Evolutionary conservation across 805 yeast genomes (phyloP).

Genomic region (Grigorovia transvaalensis): DNA sequence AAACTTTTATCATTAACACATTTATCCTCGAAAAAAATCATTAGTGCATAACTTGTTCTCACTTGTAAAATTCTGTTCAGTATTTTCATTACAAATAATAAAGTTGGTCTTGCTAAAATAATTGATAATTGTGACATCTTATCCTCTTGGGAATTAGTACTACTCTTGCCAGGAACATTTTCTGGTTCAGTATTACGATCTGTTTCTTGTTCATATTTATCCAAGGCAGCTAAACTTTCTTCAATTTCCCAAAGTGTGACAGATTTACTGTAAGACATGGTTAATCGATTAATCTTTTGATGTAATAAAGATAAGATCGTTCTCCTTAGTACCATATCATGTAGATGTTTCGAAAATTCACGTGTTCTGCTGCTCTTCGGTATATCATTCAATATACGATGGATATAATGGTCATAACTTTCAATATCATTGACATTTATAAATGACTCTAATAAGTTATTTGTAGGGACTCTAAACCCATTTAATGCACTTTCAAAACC

Average conservation of each 20-base stretch:
- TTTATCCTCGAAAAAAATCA: constrained; percentile 20
- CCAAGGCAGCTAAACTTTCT: constrained; percentile 10
- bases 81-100: constrained; percentile 16
- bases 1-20: constrained; percentile 1
- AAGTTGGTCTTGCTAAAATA: constrained; percentile 8
- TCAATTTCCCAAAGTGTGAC: constrained; percentile 12
- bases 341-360: constrained; percentile 8
- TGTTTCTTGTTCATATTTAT: constrained; percentile 8
- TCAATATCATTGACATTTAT: constrained; percentile 13
- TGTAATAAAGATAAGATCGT: constrained; percentile 17
- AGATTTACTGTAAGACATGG: constrained; percentile 11
- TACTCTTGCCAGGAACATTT: constrained; percentile 3
- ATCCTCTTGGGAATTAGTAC: constrained; percentile 1
- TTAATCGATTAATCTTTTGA: constrained; percentile 15
- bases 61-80: constrained; percentile 17
- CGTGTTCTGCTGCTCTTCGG: constrained; percentile 2
- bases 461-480: constrained; percentile 15
- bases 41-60: constrained; percentile 20
- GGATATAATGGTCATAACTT: constrained; percentile 12
- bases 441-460: constrained; percentile 11
- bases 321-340: constrained; percentile 17
- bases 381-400: constrained; percentile 14
- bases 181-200: not conserved
- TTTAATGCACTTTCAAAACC: constrained; percentile 21
- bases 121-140: constrained; percentile 4